phyloP scores from a whole-genome alignment of 2,329 filamentous ascomycete species.

The Eutypa lata region DNA sequence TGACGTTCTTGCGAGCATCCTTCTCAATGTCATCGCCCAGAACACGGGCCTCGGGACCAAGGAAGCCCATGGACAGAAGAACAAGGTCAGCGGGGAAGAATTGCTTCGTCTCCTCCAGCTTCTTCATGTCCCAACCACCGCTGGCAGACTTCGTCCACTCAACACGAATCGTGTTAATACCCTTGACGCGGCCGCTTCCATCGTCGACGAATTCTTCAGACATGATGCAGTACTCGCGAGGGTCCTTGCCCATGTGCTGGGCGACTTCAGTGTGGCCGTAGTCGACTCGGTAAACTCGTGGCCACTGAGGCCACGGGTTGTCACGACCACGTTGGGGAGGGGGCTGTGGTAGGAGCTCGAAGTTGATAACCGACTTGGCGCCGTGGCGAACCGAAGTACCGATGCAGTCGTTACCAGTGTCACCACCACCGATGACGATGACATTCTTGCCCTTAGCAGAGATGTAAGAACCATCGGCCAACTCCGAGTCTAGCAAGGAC shows the following conservation, averaged over 20 bases:
- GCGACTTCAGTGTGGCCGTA: slow-evolving; percentile 96
- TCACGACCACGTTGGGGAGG: slow-evolving; percentile 85
- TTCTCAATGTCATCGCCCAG: slow-evolving; percentile 87
- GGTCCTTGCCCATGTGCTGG: slow-evolving; percentile 93
- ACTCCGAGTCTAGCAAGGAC: slow-evolving; percentile 87
- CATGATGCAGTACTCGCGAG: slow-evolving; percentile 97
- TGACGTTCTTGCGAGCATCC: slow-evolving; percentile 91
- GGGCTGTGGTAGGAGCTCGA: slow-evolving; percentile 90
- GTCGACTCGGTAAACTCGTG: slow-evolving; percentile 95
- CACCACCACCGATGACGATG: slow-evolving; percentile 94
- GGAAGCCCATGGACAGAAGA: slow-evolving; percentile 93
- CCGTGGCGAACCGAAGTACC: slow-evolving; percentile 94
- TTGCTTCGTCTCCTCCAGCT: slow-evolving; percentile 86
- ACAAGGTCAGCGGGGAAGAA: slow-evolving; percentile 97
- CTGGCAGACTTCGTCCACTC: slow-evolving; percentile 90
- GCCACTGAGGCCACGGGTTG: slow-evolving; percentile 99
- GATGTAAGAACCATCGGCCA: slow-evolving; percentile 82
- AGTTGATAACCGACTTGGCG: slow-evolving; percentile 94
- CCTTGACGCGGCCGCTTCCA: slow-evolving; percentile 82
- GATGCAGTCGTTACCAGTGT: slow-evolving; percentile 97
- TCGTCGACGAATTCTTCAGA: slow-evolving; percentile 94
- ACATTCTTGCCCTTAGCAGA: slow-evolving; percentile 95
- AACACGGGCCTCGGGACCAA: slow-evolving; percentile 86
- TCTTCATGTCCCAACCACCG: slow-evolving; percentile 98
- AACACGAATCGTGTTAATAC: slow-evolving; percentile 92